Conservation (phyloP, 306 rosid genomes). For the Vigna nakashimae region DNA sequence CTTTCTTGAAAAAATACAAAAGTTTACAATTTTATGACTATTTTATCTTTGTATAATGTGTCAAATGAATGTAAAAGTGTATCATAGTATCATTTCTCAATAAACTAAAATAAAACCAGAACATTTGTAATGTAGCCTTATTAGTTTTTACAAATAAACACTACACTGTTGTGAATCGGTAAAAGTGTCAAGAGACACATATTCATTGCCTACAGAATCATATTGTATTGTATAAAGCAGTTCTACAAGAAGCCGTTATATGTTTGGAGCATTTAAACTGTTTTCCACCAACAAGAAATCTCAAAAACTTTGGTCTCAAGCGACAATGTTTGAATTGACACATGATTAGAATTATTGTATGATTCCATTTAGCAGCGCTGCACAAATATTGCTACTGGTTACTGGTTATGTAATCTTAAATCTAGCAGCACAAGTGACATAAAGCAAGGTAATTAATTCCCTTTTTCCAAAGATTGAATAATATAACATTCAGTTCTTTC, state of each 20-base stretch:
- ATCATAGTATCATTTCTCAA: no score
- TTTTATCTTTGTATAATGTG: no score
- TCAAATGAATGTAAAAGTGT: no score
- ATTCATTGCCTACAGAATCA: conserved; percentile 42
- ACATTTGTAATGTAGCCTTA: conserved; percentile 11
- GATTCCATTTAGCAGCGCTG: conserved; percentile 3
- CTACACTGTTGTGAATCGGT: conserved; percentile 9
- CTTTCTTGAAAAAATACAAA: no score
- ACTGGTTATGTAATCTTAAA: conserved; percentile 2
- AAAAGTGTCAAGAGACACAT: conserved; percentile 20
- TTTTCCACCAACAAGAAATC: conserved; percentile 36
- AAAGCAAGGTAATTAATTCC: conserved; percentile 9
- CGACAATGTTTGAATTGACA: conserved; percentile 35
- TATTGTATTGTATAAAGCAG: conserved; percentile 36
- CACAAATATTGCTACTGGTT: neutral
- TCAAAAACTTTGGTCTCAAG: conserved; percentile 48
- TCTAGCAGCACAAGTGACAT: conserved; percentile 5
- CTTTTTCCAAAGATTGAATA: neutral
- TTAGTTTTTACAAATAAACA: neutral
- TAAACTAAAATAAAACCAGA: neutral
- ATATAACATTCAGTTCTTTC: conserved; percentile 4
- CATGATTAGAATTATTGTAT: conserved; percentile 23
- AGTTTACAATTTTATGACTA: no score
- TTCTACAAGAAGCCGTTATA: conserved; percentile 42
- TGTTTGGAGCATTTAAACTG: conserved; percentile 17